phyloP scores from a whole-genome alignment of 192 early-diverging fungal species.

The Dispira parvispora region DNA sequence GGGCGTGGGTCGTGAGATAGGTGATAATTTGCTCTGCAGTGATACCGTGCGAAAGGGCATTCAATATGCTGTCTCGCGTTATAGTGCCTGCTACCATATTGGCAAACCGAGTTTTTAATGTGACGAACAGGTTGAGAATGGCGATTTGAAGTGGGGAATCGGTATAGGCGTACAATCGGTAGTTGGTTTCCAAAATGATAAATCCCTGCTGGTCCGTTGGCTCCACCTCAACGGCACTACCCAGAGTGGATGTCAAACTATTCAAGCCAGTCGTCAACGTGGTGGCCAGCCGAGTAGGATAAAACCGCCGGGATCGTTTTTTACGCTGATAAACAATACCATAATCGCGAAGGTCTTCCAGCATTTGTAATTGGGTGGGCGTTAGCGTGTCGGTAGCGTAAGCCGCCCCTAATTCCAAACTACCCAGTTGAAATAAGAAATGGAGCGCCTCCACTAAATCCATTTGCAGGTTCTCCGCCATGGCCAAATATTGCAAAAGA shows the following conservation, averaged over 20 bases:
- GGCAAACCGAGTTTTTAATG: constrained; percentile 63
- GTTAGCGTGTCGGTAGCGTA: constrained; percentile 81
- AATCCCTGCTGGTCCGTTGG: constrained; percentile 44
- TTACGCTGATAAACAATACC: constrained; percentile 84
- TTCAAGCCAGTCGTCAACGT: constrained; percentile 66
- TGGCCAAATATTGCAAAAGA: constrained; percentile 77
- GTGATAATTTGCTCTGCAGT: constrained; percentile 91
- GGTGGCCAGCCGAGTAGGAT: constrained; percentile 83
- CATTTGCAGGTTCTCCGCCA: constrained; percentile 62
- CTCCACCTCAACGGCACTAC: constrained; percentile 16
- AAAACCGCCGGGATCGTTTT: constrained; percentile 52
- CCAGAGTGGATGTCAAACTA: constrained; percentile 15
- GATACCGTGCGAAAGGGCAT: constrained; percentile 73
- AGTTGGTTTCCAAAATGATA: constrained; percentile 92
- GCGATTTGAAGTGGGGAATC: constrained; percentile 88
- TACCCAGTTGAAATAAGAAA: constrained; percentile 86
- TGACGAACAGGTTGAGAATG: constrained; percentile 77
- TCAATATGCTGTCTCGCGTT: constrained; percentile 71
- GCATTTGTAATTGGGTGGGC: constrained; percentile 61
- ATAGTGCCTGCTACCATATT: constrained; percentile 85
- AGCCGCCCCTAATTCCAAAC: constrained; percentile 72
- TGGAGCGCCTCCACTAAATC: constrained; percentile 87
- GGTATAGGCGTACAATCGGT: constrained; percentile 88
- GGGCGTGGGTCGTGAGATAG: constrained; percentile 76
- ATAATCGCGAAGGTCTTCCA: constrained; percentile 75